Conservation (phyloP, 1,284 basidiomycete genomes). For the Puccinia hordei region DNA sequence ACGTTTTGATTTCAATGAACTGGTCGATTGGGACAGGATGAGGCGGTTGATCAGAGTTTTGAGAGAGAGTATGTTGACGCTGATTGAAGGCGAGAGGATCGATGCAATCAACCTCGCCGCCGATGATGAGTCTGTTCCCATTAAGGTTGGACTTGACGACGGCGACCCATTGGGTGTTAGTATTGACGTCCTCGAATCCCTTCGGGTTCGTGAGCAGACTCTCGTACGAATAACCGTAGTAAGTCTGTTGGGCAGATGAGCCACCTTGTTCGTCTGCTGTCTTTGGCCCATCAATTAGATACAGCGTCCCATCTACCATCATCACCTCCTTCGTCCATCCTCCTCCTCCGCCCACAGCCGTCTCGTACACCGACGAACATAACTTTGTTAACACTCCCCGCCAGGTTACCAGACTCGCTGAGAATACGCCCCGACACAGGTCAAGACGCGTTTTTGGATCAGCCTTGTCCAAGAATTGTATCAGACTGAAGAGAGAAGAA, state of each 20-base stretch:
- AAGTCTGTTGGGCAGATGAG: slow-evolving; percentile 1
- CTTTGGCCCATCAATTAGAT: slow-evolving; percentile 19
- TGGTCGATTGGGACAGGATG: neutral
- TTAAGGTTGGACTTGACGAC: slow-evolving; percentile 49
- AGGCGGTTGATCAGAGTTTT: neutral
- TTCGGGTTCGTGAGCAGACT: slow-evolving; percentile 16
- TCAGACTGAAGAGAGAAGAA: slow-evolving; percentile 29
- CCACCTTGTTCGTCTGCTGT: neutral
- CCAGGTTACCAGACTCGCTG: slow-evolving; percentile 38
- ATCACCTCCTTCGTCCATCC: slow-evolving; percentile 38
- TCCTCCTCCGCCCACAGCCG: neutral
- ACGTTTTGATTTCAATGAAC: slow-evolving; percentile 43
- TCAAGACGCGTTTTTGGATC: neutral
- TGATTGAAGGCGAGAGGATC: neutral
- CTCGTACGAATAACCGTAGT: slow-evolving; percentile 45
- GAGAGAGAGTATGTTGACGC: neutral
- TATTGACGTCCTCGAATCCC: slow-evolving; percentile 26
- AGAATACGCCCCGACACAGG: neutral
- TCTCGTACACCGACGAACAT: slow-evolving; percentile 29
- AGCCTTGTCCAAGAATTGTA: slow-evolving; percentile 13
- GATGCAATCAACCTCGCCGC: slow-evolving; percentile 47
- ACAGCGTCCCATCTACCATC: slow-evolving; percentile 40
- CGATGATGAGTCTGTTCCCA: slow-evolving; percentile 27
- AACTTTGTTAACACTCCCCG: slow-evolving; percentile 35
- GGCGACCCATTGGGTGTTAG: slow-evolving; percentile 35